These are phyloP conservation scores for Coemansia sp. DNA, from an alignment of 192 early-diverging fungal species.

Conservation along the genomic window DNA sequence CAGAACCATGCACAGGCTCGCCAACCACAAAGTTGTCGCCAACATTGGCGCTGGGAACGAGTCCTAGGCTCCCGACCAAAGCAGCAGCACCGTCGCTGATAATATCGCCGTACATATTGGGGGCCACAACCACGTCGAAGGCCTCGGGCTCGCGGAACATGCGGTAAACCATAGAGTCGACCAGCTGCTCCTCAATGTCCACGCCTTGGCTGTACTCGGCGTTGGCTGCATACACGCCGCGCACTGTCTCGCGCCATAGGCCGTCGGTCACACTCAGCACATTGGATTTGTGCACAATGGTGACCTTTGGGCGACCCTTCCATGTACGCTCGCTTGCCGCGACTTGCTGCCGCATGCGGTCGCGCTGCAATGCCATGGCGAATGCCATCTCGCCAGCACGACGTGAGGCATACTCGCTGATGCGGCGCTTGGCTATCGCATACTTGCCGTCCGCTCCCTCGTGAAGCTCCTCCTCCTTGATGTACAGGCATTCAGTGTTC, in stretches of 20 bases:
- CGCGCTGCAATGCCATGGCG: conserved; percentile 85
- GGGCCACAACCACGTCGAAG: conserved; percentile 96
- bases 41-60: conserved; percentile 96
- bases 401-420: conserved; percentile 85
- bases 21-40: conserved; percentile 95
- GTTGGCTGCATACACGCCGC: conserved; percentile 69
- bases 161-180: conserved; percentile 99
- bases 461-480: conserved; percentile 58
- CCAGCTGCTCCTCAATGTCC: conserved; percentile 94
- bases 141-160: conserved; percentile 96
- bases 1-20: conserved; percentile 96
- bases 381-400: conserved; percentile 92
- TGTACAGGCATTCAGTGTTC: conserved; percentile 93
- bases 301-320: conserved; percentile 77
- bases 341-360: conserved; percentile 63
- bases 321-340: conserved; percentile 64
- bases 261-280: conserved; percentile 94
- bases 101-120: conserved; percentile 98
- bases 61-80: conserved; percentile 90
- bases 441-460: conserved; percentile 61
- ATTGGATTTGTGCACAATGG: conserved; percentile 98
- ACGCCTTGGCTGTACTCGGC: conserved; percentile 62
- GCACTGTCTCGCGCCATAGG: conserved; percentile 94
- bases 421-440: conserved; percentile 84
- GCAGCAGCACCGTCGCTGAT: conserved; percentile 98